Conservation (phyloP, 176 grass and related monocot species). For the Aegilops speltoides region DNA sequence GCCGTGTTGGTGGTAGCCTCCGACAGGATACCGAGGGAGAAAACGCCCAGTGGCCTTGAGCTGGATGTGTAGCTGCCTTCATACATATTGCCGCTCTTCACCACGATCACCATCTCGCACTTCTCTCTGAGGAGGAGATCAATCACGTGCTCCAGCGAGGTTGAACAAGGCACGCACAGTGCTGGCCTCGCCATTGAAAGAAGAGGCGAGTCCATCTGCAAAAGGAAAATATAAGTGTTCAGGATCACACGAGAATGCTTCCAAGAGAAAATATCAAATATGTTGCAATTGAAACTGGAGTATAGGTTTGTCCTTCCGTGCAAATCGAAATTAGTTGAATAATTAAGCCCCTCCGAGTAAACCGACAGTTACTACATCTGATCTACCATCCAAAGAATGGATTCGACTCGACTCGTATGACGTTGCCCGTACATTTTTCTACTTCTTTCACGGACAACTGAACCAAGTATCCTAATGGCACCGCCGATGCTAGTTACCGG, state of each 20-base stretch:
- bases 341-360: background rate
- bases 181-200: constrained; percentile 63
- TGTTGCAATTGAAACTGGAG: background rate
- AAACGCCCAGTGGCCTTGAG: constrained; percentile 71
- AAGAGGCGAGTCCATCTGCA: constrained; percentile 75
- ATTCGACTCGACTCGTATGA: background rate
- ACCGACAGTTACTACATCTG: background rate
- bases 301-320: too few relatives aligned
- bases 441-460: background rate
- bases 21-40: constrained; percentile 54
- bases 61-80: constrained; percentile 59
- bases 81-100: constrained; percentile 58
- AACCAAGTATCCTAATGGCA: background rate
- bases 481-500: background rate
- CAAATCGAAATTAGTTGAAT: background rate
- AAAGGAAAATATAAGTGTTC: background rate
- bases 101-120: constrained; percentile 62
- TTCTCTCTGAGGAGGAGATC: constrained; percentile 70
- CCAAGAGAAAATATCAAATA: background rate
- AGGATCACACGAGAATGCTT: background rate
- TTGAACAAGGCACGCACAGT: constrained; percentile 58
- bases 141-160: constrained; percentile 64
- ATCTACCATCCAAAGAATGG: background rate
- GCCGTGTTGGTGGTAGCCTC: constrained; percentile 17
- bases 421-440: background rate